Evolutionary conservation across 129 eudicot genomes (phyloP).

Genomic region (Flaveria sonorensis): DNA sequence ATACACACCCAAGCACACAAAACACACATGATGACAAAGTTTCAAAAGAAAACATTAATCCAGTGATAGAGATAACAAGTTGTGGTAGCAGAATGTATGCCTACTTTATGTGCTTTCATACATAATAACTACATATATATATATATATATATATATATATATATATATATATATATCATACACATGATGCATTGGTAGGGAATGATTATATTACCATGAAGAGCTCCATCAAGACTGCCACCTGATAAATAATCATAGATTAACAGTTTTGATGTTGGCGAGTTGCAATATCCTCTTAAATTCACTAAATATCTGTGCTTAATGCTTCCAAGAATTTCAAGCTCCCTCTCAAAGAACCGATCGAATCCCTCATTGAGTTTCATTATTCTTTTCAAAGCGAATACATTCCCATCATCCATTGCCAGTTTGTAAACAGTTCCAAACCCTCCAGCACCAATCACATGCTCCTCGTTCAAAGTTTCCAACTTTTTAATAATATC

Average conservation of each 20-base stretch:
- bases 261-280: constrained; percentile 83
- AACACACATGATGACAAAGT: background rate
- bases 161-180: too few species aligned
- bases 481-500: constrained; percentile 88
- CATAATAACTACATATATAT: too few species aligned
- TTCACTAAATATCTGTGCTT: constrained; percentile 88
- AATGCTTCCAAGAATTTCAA: constrained; percentile 95
- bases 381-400: constrained; percentile 88
- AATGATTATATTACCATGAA: constrained; percentile 63
- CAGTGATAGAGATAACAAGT: background rate
- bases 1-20: background rate
- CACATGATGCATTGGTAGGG: constrained; percentile 19
- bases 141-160: too few species aligned
- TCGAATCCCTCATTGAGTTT: constrained; percentile 94
- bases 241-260: constrained; percentile 89
- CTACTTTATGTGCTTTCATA: too few species aligned
- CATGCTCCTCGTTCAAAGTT: constrained; percentile 79
- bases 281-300: constrained; percentile 95
- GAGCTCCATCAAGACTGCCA: constrained; percentile 98
- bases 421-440: constrained; percentile 94
- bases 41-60: background rate
- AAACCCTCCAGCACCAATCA: constrained; percentile 94
- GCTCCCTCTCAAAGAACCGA: constrained; percentile 96
- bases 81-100: too few species aligned
- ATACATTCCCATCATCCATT: constrained; percentile 95